Percentiles rank a stretch among this genome's conserved stretches.
Conservation (phyloP, 371 early-diverging fungal genomes). For the Coemansia sp. region DNA sequence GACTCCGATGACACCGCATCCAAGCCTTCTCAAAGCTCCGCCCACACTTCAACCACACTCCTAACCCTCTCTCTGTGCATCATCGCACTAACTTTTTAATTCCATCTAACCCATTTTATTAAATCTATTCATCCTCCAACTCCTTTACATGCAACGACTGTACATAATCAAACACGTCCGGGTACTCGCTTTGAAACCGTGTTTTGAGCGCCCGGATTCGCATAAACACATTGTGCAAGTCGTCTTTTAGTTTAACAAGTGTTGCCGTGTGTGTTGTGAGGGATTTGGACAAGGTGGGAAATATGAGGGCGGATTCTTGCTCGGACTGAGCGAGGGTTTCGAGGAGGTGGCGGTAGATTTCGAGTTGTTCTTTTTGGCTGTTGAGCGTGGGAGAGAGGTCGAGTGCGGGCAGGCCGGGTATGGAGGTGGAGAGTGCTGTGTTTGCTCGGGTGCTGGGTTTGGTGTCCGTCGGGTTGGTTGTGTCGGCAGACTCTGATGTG, state of each 20-base stretch:
- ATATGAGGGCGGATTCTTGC: slow-evolving; percentile 29
- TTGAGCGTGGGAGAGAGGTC: slow-evolving; percentile 18
- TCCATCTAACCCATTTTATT: background rate
- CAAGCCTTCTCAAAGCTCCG: background rate
- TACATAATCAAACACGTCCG: slow-evolving; percentile 39
- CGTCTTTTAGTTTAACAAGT: slow-evolving; percentile 27
- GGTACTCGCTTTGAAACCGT: slow-evolving; percentile 30
- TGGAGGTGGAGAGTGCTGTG: slow-evolving; percentile 13
- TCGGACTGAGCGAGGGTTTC: slow-evolving; percentile 31
- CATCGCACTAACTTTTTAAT: background rate
- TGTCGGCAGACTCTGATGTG: background rate
- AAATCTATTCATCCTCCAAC: slow-evolving; percentile 26
- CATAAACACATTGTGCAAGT: slow-evolving; percentile 38
- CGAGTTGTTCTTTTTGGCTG: slow-evolving; percentile 28
- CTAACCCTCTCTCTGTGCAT: background rate
- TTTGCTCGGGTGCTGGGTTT: background rate
- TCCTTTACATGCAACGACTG: slow-evolving; percentile 46
- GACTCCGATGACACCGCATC: slow-evolving; percentile 13
- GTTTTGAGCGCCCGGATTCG: slow-evolving; percentile 33
- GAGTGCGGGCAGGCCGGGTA: slow-evolving; percentile 33
- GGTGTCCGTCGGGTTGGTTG: background rate
- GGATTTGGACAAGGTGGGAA: slow-evolving; percentile 31
- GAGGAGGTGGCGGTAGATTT: slow-evolving; percentile 23
- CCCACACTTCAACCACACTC: background rate
- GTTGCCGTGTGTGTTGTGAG: slow-evolving; percentile 23